Percentiles rank a stretch among this genome's conserved stretches.
phyloP scores from a whole-genome alignment of 1,284 basidiomycete species.

The Gomphus bonarii region DNA sequence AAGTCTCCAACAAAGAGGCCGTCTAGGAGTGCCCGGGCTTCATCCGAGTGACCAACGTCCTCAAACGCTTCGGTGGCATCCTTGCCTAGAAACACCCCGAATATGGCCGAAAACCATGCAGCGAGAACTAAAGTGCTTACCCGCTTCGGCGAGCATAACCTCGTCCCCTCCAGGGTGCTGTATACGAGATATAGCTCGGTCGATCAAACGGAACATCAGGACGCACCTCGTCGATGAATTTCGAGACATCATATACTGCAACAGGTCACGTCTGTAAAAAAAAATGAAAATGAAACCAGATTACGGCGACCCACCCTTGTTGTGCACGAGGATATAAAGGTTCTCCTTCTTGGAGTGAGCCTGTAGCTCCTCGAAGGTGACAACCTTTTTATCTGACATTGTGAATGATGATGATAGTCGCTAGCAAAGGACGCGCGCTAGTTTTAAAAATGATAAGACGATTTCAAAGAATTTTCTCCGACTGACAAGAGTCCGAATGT shows the following conservation, averaged over 20 bases:
- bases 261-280: conserved; percentile 23
- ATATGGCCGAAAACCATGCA: conserved; percentile 9
- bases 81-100: conserved; percentile 41
- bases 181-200: conserved; percentile 9
- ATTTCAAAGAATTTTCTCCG: not conserved
- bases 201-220: not conserved
- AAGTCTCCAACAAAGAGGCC: conserved; percentile 74
- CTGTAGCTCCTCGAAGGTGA: conserved; percentile 70
- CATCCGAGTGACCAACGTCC: conserved; percentile 98
- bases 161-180: conserved; percentile 98
- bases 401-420: conserved; percentile 1
- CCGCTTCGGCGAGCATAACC: conserved; percentile 87
- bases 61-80: conserved; percentile 99
- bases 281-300: conserved; percentile 17
- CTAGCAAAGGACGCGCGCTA: not conserved
- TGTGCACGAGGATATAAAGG: conserved; percentile 73
- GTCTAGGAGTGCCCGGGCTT: conserved; percentile 83
- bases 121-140: conserved; percentile 35
- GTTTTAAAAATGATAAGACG: not conserved
- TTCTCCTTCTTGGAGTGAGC: conserved; percentile 63
- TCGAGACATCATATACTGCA: conserved; percentile 87
- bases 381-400: conserved; percentile 31
- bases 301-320: conserved; percentile 52
- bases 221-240: conserved; percentile 91
- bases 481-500: too few relatives aligned